Conservation (phyloP, 2,329 filamentous ascomycete species). For the Mycocentrospora acerina region DNA sequence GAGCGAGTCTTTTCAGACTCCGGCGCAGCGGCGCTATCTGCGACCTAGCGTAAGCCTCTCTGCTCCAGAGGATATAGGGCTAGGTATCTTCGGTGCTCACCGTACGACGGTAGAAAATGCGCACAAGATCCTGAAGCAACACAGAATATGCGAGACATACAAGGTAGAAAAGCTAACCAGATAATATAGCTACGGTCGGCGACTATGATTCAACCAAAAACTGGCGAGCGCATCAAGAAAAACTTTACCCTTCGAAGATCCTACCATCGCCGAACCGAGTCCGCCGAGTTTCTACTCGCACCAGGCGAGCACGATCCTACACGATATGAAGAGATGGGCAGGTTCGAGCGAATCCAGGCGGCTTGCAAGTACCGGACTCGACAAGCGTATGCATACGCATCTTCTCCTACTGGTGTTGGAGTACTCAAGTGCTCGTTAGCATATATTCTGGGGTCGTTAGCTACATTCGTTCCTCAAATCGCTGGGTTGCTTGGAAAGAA, state of each 20-base stretch:
- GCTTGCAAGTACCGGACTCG: constrained; percentile 28
- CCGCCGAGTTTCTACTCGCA: constrained; percentile 44
- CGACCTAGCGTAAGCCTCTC: constrained; percentile 37
- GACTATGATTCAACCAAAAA: constrained; percentile 82
- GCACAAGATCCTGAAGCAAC: neutral
- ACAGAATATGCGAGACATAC: neutral
- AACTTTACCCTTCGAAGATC: constrained; percentile 70
- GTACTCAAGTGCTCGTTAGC: constrained; percentile 91
- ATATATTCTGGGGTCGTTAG: constrained; percentile 82
- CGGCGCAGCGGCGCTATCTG: constrained; percentile 38
- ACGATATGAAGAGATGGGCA: constrained; percentile 33
- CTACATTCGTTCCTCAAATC: constrained; percentile 76
- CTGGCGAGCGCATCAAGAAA: constrained; percentile 79
- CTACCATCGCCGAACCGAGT: constrained; percentile 46
- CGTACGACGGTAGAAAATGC: neutral
- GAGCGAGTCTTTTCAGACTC: constrained; percentile 33
- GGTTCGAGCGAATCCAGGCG: constrained; percentile 37
- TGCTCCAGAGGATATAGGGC: constrained; percentile 1
- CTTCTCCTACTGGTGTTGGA: constrained; percentile 72
- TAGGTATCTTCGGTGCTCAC: neutral
- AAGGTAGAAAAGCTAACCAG: constrained; percentile 18
- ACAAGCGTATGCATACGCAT: constrained; percentile 60
- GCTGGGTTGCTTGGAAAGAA: constrained; percentile 75
- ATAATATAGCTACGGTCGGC: constrained; percentile 69
- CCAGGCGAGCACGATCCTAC: constrained; percentile 31